Conservation (phyloP, 1,139 yeast species). For the Pichia sp. region DNA sequence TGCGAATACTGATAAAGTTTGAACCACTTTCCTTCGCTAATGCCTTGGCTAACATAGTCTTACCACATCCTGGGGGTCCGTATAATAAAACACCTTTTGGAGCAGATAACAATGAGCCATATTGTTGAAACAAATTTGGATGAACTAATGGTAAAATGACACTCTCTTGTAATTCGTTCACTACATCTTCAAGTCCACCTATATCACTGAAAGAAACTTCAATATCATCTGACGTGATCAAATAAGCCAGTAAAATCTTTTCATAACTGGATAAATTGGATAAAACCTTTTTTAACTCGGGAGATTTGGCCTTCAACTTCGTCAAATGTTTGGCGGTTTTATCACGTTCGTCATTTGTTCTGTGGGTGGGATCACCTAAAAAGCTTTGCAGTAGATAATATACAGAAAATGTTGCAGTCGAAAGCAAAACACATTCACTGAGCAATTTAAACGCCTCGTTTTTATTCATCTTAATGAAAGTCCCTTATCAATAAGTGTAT, state of each 20-base stretch:
- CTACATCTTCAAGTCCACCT: conserved; percentile 78
- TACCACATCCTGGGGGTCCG: conserved; percentile 99
- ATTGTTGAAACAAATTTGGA: conserved; percentile 56
- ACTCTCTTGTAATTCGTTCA: conserved; percentile 80
- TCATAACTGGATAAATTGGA: conserved; percentile 45
- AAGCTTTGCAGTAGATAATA: conserved; percentile 11
- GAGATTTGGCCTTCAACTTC: conserved; percentile 7
- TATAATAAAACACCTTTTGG: conserved; percentile 91
- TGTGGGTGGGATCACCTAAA: conserved; percentile 12
- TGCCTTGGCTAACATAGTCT: conserved; percentile 95
- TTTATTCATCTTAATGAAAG: conserved; percentile 8
- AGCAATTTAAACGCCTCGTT: conserved; percentile 12
- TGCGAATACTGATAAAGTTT: conserved; percentile 80
- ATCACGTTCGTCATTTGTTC: conserved; percentile 12
- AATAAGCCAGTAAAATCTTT: conserved; percentile 61
- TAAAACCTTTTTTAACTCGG: conserved; percentile 10
- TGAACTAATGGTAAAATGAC: conserved; percentile 82
- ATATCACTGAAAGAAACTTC: conserved; percentile 67
- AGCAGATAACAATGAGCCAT: conserved; percentile 64
- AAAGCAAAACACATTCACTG: conserved; percentile 14
- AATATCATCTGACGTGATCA: conserved; percentile 80
- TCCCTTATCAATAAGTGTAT: too few relatives aligned
- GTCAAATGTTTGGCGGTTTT: conserved; percentile 12
- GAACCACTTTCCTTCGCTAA: conserved; percentile 91
- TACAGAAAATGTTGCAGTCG: conserved; percentile 14